phyloP scores from a whole-genome alignment of 805 yeast species.

The Cephaloascus fragrans region DNA sequence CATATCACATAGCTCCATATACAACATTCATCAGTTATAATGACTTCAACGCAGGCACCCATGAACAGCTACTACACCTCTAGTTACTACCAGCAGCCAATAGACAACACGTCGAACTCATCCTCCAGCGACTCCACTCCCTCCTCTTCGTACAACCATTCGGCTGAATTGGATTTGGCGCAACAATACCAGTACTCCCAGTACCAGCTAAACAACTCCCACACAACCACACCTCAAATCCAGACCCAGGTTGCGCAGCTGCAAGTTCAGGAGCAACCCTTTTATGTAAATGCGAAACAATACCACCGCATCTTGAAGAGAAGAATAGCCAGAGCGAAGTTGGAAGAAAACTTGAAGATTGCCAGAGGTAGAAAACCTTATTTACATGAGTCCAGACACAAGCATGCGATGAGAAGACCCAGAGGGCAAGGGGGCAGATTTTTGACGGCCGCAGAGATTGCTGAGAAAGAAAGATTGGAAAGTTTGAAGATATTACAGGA shows the following conservation, averaged over 20 bases:
- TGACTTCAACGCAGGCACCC: no score
- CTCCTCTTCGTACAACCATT: not conserved
- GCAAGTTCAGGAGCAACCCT: constrained; percentile 95
- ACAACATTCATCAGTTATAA: no score
- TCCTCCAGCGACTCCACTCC: not conserved
- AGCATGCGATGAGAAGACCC: constrained; percentile 98
- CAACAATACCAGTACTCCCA: not conserved
- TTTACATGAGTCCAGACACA: constrained; percentile 92
- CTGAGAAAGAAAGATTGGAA: constrained; percentile 31
- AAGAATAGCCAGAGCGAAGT: constrained; percentile 84
- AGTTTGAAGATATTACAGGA: no score
- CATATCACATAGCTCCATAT: no score
- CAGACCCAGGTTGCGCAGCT: no score
- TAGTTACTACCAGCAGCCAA: not conserved
- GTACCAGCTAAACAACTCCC: not conserved
- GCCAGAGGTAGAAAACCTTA: constrained; percentile 91
- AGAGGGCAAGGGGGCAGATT: constrained; percentile 99
- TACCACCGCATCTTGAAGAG: constrained; percentile 91
- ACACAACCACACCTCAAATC: no score
- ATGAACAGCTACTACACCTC: not conserved
- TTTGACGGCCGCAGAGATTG: constrained; percentile 74
- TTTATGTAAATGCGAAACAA: constrained; percentile 96
- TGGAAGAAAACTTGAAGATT: constrained; percentile 80
- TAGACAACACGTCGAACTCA: not conserved
- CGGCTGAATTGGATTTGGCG: no score